A percentile compares a stretch with the other conserved stretches of the same genome.
Evolutionary conservation across 2,329 filamentous ascomycete genomes (phyloP).

Genomic region (Neonectria sp.): DNA sequence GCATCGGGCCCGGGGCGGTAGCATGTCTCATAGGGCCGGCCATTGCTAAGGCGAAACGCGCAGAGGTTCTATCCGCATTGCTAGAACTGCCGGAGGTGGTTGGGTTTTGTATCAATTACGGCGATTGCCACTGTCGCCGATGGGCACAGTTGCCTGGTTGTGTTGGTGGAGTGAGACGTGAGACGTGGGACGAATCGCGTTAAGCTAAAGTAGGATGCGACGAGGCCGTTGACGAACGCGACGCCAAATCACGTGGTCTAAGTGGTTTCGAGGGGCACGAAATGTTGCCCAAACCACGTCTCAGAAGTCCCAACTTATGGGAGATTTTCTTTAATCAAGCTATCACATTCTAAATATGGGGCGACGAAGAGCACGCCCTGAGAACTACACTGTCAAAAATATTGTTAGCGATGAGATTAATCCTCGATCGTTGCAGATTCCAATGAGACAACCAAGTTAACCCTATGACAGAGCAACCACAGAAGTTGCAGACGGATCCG

Average conservation of each 20-base stretch:
- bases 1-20: constrained; percentile 2
- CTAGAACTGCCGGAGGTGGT: background rate
- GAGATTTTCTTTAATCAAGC: too few relatives aligned
- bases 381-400: too few relatives aligned
- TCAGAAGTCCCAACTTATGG: background rate
- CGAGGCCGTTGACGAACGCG: constrained; percentile 29
- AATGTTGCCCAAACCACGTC: background rate
- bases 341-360: too few relatives aligned
- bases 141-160: constrained; percentile 1
- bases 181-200: constrained; percentile 11
- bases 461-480: too few relatives aligned
- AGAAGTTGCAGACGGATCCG: too few relatives aligned
- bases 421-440: too few relatives aligned
- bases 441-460: too few relatives aligned
- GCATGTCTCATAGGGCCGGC: constrained; percentile 22
- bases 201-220: constrained; percentile 10
- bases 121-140: background rate
- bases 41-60: constrained; percentile 29
- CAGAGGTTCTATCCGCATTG: background rate
- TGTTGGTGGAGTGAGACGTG: background rate
- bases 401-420: background rate
- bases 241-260: constrained; percentile 33
- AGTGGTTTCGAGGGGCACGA: background rate
- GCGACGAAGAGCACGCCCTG: too few relatives aligned
- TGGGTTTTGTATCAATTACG: background rate